Evolutionary conservation across 2,329 filamentous ascomycete genomes (phyloP), one percentile per base, ranked within the genome.

Genomic region (Chaetomium olivaceum): DNA sequence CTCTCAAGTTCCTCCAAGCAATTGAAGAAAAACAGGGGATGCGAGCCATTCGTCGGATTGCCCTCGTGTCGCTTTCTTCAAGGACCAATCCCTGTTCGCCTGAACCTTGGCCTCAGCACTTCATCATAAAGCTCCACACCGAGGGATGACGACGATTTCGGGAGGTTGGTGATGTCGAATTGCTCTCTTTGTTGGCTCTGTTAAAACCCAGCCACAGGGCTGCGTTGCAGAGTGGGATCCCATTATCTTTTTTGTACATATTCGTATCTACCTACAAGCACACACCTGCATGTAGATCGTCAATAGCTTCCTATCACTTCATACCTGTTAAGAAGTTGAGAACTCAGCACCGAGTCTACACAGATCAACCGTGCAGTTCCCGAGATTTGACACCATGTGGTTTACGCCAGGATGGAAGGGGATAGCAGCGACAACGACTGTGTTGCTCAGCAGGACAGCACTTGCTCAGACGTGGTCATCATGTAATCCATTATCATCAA

Each of bases 401-500:
- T 68, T 66, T 46, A 46, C 71, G 33, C 56, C 68, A 46, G 63
- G 63, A 60, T 70, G 68, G 66, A 66, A 70, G 64, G 67, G 65
- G 66, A 56, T 62, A 48, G 68, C 66, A 19, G 69, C 67, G 21
- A 62, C 71, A 14, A 57, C 71, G 5, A 67, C 73, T n/a, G 64
- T 68, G 5, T 36, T 65, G 57, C 56, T 70, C 61, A 58, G 58
- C 50, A 68, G 68, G 29, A 57, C 68, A 5, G 64, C 70, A 8
- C 46, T 68, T 5, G 75, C 74, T 7, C 76, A 78, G 67, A 78
- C 76, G 50, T 75, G 68, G 68, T 71, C 74, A 27, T 62, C 71
- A 36, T 77, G 75, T 69, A 76, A 76, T 54, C 75, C 75, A 8
- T 62, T 74, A 64, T 43, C 66, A 51, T 69, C 71, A 11, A 71